Evolutionary conservation across 1,139 yeast species (phyloP).

Genomic region (Hansenula sp.): DNA sequence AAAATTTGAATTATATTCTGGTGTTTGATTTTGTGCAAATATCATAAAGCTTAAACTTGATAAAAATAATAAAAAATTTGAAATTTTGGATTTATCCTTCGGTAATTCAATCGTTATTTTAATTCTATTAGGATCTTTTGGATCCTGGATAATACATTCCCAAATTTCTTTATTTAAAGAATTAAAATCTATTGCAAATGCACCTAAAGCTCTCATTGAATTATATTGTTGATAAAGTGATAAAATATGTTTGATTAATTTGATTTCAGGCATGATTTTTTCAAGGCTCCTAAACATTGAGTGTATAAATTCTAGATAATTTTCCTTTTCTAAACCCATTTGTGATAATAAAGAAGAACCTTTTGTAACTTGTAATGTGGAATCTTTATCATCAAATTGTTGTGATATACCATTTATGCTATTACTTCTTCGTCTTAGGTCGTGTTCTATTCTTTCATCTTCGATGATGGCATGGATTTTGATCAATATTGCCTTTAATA

Average conservation of each 20-base stretch:
- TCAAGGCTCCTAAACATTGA: too few relatives aligned
- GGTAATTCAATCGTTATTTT: neutral
- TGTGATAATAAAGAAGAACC: too few relatives aligned
- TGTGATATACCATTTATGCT: too few relatives aligned
- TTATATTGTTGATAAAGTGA: neutral
- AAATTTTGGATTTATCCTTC: neutral
- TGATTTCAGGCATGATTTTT: neutral
- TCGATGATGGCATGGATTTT: slow-evolving; percentile 8
- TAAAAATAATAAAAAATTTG: neutral
- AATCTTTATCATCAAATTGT: too few relatives aligned
- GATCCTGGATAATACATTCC: neutral
- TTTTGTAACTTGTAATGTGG: too few relatives aligned
- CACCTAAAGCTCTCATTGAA: neutral
- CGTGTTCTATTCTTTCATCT: slow-evolving; percentile 6
- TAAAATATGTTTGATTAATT: neutral
- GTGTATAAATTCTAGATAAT: too few relatives aligned
- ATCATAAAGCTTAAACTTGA: neutral
- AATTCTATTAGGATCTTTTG: neutral
- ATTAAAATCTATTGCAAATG: neutral
- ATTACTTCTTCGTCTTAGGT: too few relatives aligned
- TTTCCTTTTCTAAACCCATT: too few relatives aligned
- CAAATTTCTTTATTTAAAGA: neutral
- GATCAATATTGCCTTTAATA: slow-evolving; percentile 8
- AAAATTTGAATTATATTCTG: neutral
- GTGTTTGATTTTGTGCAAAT: neutral